A percentile compares a stretch with the other conserved stretches of the same genome.
Evolutionary conservation across 2,329 filamentous ascomycete species (phyloP).

Genomic region (Diaporthe eres): DNA sequence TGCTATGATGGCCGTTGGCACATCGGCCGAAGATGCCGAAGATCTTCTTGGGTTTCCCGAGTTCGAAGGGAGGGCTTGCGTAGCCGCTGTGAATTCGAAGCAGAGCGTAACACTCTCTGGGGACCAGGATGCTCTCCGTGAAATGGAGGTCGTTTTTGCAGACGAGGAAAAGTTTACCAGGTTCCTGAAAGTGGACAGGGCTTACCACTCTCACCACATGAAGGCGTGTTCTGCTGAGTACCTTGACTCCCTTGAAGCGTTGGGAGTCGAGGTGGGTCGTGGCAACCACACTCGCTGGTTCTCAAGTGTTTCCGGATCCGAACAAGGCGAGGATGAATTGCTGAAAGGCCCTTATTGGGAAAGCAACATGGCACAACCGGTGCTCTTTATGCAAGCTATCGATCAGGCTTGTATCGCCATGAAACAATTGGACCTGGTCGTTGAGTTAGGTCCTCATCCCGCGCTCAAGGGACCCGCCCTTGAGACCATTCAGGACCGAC

Average conservation of each 20-base stretch:
- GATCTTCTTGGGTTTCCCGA: conserved; percentile 31
- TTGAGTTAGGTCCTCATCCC: conserved; percentile 53
- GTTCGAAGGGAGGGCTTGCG: conserved; percentile 44
- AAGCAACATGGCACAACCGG: conserved; percentile 44
- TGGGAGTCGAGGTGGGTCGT: too few relatives aligned
- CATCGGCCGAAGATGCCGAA: conserved; percentile 30
- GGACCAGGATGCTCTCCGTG: conserved; percentile 45
- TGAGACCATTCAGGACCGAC: conserved; percentile 47
- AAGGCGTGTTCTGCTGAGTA: conserved; percentile 21
- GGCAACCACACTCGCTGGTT: conserved; percentile 43
- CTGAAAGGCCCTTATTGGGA: conserved; percentile 39
- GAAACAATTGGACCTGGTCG: conserved; percentile 46
- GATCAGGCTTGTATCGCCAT: conserved; percentile 37
- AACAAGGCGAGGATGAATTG: background rate
- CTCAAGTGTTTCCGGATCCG: too few relatives aligned
- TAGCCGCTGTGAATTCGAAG: conserved; percentile 48
- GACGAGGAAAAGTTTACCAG: conserved; percentile 49
- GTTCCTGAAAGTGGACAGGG: conserved; percentile 53
- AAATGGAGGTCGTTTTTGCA: conserved; percentile 45
- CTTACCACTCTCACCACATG: conserved; percentile 58
- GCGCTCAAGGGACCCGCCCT: conserved; percentile 56
- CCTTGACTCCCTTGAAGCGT: conserved; percentile 9
- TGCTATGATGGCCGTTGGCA: conserved; percentile 21
- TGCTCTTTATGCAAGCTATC: conserved; percentile 44
- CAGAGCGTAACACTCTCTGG: background rate